These are phyloP conservation scores for Macrophomina phaseolina DNA, from an alignment of 2,329 filamentous ascomycete genomes.

Conservation along the genomic window DNA sequence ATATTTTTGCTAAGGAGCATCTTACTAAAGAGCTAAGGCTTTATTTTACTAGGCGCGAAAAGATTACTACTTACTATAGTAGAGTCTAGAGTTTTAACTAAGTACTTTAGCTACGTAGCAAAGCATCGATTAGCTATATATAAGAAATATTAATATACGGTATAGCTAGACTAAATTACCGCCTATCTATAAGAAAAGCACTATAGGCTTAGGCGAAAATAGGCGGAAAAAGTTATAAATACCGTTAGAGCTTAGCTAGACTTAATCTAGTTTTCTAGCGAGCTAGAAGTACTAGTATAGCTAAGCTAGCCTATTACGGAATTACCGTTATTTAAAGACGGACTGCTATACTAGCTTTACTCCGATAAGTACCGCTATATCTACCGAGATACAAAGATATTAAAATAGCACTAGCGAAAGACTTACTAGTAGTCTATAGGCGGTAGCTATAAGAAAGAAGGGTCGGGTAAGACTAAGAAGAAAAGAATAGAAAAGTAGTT, in stretches of 20 bases:
- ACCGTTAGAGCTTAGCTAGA: background rate
- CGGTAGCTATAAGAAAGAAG: slow-evolving; percentile 8
- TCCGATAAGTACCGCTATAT: slow-evolving; percentile 19
- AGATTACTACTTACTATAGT: no score
- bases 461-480: background rate
- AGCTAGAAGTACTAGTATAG: slow-evolving; percentile 4
- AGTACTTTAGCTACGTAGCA: slow-evolving; percentile 29
- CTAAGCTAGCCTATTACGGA: background rate
- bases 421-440: slow-evolving; percentile 17
- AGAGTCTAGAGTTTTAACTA: no score
- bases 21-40: no score
- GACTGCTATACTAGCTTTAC: slow-evolving; percentile 26
- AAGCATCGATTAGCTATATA: slow-evolving; percentile 23
- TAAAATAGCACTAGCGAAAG: slow-evolving; percentile 26
- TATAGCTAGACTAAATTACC: slow-evolving; percentile 21
- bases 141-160: background rate
- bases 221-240: background rate
- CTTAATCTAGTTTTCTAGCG: background rate
- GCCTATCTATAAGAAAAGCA: slow-evolving; percentile 24
- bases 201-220: background rate
- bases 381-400: background rate
- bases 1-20: no score
- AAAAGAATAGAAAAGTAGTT: slow-evolving; percentile 6
- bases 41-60: no score
- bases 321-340: slow-evolving; percentile 3